These are phyloP conservation scores for Ceratobasidium sp. DNA, from an alignment of 1,284 basidiomycete species.

Conservation along the genomic window DNA sequence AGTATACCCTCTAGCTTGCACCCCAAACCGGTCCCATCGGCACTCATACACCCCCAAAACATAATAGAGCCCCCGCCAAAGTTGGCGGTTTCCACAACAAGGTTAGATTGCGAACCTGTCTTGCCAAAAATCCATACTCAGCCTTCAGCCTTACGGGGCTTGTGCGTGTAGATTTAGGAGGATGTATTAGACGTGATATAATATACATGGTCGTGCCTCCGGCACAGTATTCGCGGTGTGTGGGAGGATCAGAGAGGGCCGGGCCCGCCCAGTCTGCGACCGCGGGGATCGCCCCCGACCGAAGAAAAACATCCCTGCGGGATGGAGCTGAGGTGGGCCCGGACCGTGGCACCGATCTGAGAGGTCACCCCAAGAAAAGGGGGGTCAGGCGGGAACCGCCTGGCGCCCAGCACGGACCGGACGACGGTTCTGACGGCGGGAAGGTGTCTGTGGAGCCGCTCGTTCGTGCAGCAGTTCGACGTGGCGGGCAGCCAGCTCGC, in stretches of 20 bases:
- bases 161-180: no score
- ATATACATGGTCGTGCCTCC: background rate
- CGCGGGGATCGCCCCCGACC: background rate
- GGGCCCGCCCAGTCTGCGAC: background rate
- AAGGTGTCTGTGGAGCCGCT: no score
- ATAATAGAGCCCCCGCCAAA: slow-evolving; percentile 11
- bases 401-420: background rate
- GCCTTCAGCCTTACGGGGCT: no score
- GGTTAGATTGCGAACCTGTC: no score
- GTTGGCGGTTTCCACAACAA: background rate
- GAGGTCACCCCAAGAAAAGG: background rate
- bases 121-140: no score
- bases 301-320: background rate
- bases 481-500: no score
- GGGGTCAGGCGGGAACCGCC: background rate
- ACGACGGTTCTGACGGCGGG: no score
- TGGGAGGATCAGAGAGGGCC: no score
- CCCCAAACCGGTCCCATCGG: background rate
- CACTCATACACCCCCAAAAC: slow-evolving; percentile 34
- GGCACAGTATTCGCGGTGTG: no score
- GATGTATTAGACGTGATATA: no score
- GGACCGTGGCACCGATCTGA: background rate
- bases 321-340: background rate
- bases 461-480: no score
- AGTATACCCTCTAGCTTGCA: slow-evolving; percentile 9